Evolutionary conservation across 2,329 filamentous ascomycete genomes (phyloP), one percentile per base, ranked within the genome.

Genomic region (Talaromyces rugulosus): DNA sequence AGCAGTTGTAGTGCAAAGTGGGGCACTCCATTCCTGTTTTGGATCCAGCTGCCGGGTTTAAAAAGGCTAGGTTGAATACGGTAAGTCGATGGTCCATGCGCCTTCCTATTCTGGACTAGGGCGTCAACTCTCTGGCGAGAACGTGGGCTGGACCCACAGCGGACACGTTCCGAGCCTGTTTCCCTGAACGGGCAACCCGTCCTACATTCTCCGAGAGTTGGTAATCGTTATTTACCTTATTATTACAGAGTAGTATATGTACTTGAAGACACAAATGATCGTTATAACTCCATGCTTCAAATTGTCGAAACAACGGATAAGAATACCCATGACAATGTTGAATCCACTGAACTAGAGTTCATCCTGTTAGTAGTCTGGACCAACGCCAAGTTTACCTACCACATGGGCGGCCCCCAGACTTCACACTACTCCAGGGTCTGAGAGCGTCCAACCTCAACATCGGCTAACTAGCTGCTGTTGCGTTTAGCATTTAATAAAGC

Each of bases 101-200:
- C 6, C 50, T 31, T 12, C 50, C 27, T 4, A 3, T 52, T 5
- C 1, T 1, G 50, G 27, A 52, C 11, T 52, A 52, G 12, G 5
- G 11, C 50, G 4, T 23, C 18, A 18, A n/a, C 16, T 47, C 16
- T 36, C 23, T 36, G 33, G 28, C 27, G 23, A 30, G 50, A 52
- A 52, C 50, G 50, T 52, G 50, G 44, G 16, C 34, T 36, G 34
- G 34, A 16, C 58, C 60, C 60, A 62, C 58, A 36, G 36, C 42
- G 47, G 30, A 61, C 18, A 31, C 6, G 5, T 54, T 57, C 28
- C 27, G 14, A 52, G 47, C 36, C 47, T 53, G 2, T 33, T 58
- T 53, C 44, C 55, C 51, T 36, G 33, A 56, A 54, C 28, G 12
- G 28, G 14, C 44, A 9, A 53, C 16, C 5, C 0, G 4, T 36